Percentiles rank a stretch among this genome's conserved stretches.
Evolutionary conservation across 257 asterid species (phyloP).

Genomic region (Ballota nigra): DNA sequence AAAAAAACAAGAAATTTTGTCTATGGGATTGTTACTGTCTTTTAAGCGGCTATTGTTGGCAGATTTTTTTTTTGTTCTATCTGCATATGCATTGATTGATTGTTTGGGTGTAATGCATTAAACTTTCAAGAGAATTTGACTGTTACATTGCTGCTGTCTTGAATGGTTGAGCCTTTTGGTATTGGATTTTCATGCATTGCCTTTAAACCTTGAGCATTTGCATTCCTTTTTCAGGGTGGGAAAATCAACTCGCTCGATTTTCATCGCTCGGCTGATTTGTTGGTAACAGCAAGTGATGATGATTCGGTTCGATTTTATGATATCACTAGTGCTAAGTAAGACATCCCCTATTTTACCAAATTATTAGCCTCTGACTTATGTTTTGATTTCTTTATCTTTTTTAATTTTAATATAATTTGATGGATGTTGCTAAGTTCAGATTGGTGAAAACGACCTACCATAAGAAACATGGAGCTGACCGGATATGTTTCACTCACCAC

Average conservation of each 20-base stretch:
- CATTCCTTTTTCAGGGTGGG: constrained; percentile 58
- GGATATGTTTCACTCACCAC: constrained; percentile 90
- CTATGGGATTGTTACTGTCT: background rate
- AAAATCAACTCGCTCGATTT: constrained; percentile 81
- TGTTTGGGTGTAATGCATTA: background rate
- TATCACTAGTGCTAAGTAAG: constrained; percentile 75
- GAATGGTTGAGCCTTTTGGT: background rate
- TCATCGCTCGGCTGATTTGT: constrained; percentile 80
- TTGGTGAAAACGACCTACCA: constrained; percentile 85
- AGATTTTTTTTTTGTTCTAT: background rate
- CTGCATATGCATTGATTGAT: background rate
- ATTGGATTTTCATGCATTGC: constrained; percentile 13
- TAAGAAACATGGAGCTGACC: constrained; percentile 89
- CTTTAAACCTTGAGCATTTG: background rate
- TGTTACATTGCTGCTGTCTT: background rate
- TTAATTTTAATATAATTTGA: background rate
- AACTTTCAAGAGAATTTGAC: background rate
- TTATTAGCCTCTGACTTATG: background rate
- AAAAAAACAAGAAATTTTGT: background rate
- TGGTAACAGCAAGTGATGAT: constrained; percentile 86
- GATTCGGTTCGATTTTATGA: constrained; percentile 88
- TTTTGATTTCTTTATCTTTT: background rate
- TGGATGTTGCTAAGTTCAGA: constrained; percentile 41
- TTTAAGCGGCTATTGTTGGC: background rate
- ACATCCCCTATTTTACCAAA: background rate